Evolutionary conservation across 2,329 filamentous ascomycete species (phyloP).

Genomic region (Ceratocystis eucalypticola): DNA sequence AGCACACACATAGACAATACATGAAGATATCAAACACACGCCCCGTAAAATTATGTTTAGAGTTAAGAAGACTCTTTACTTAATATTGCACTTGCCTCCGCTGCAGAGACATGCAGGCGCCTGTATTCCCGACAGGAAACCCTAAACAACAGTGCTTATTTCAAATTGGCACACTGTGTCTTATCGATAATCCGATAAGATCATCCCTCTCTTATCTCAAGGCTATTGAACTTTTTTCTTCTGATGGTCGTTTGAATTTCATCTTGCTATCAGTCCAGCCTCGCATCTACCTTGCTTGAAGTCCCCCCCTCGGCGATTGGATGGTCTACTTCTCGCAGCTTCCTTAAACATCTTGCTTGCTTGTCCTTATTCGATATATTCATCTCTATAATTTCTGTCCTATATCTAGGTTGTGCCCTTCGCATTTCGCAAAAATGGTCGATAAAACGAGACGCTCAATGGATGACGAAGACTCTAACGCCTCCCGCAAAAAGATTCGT

Average conservation of each 20-base stretch:
- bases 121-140: not conserved
- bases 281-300: conserved; percentile 12
- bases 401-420: not conserved
- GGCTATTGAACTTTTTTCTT: conserved; percentile 17
- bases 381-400: not conserved
- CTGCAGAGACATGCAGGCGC: too few relatives aligned
- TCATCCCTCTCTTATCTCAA: conserved; percentile 10
- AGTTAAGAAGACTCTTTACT: too few relatives aligned
- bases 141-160: not conserved
- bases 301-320: not conserved
- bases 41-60: too few relatives aligned
- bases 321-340: not conserved
- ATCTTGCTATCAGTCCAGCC: conserved; percentile 9
- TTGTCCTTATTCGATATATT: not conserved
- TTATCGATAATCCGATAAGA: conserved; percentile 18
- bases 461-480: conserved; percentile 29
- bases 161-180: not conserved
- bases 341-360: not conserved
- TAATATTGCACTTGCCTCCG: too few relatives aligned
- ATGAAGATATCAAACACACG: too few relatives aligned
- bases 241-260: not conserved
- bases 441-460: conserved; percentile 33
- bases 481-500: conserved; percentile 33
- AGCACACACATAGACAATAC: too few relatives aligned
- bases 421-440: conserved; percentile 28